These are phyloP conservation scores for Huntiella moniliformis DNA, from an alignment of 2,329 filamentous ascomycete species.

Conservation along the genomic window DNA sequence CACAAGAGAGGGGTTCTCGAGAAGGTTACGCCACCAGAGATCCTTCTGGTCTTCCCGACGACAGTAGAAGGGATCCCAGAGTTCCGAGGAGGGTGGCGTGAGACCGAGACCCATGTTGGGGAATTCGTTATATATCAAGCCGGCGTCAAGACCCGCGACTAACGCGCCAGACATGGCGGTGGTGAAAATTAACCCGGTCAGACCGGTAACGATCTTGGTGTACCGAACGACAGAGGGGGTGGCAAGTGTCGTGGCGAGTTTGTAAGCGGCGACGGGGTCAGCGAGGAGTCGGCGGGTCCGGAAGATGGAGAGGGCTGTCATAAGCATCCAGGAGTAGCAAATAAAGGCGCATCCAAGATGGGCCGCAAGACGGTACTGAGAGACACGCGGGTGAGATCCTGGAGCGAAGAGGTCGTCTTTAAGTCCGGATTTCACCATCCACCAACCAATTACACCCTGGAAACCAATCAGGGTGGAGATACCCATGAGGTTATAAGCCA, in stretches of 20 bases:
- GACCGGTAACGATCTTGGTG: constrained; percentile 49
- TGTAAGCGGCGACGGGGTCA: constrained; percentile 43
- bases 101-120: constrained; percentile 81
- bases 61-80: constrained; percentile 73
- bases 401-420: constrained; percentile 90
- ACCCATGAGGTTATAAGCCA: constrained; percentile 59
- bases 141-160: constrained; percentile 87
- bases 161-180: constrained; percentile 89
- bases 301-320: constrained; percentile 69
- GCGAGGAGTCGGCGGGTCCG: constrained; percentile 55
- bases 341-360: constrained; percentile 82
- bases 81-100: constrained; percentile 61
- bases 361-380: constrained; percentile 78
- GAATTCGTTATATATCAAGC: constrained; percentile 97
- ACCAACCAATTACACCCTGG: constrained; percentile 93
- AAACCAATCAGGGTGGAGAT: constrained; percentile 84
- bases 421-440: constrained; percentile 96
- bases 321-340: constrained; percentile 88
- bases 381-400: constrained; percentile 78
- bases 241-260: constrained; percentile 41
- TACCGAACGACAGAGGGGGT: constrained; percentile 53
- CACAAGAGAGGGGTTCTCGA: constrained; percentile 90
- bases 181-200: constrained; percentile 61
- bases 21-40: constrained; percentile 90
- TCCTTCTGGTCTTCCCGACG: constrained; percentile 62